A percentile compares a stretch with the other conserved stretches of the same genome.
These are phyloP conservation scores for Harringtonia lauricola DNA, from an alignment of 2,329 filamentous ascomycete genomes.

Conservation along the genomic window DNA sequence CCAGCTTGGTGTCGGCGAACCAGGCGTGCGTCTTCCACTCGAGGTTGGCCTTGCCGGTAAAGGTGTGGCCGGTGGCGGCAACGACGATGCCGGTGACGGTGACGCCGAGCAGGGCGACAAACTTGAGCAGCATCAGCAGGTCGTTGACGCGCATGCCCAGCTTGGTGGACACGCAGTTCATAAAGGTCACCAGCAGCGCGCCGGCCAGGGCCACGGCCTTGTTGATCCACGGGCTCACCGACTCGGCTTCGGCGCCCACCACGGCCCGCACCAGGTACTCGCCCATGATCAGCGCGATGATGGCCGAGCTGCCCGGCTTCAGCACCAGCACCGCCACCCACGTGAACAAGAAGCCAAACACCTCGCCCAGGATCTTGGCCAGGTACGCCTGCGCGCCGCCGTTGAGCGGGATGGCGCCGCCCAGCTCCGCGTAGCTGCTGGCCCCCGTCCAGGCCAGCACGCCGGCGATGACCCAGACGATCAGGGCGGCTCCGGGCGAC, in stretches of 20 bases:
- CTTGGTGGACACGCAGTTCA: slow-evolving; percentile 88
- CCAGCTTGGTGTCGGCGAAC: slow-evolving; percentile 76
- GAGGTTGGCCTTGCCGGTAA: slow-evolving; percentile 59
- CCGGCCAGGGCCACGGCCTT: slow-evolving; percentile 76
- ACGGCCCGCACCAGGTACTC: slow-evolving; percentile 89
- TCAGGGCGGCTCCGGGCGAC: slow-evolving; percentile 44
- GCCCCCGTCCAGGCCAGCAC: slow-evolving; percentile 54
- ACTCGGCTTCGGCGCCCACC: slow-evolving; percentile 75
- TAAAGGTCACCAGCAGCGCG: slow-evolving; percentile 62
- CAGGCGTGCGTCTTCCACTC: slow-evolving; percentile 84
- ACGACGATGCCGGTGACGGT: slow-evolving; percentile 84
- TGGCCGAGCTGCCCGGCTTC: slow-evolving; percentile 87
- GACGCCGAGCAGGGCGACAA: slow-evolving; percentile 76
- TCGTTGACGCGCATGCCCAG: slow-evolving; percentile 82
- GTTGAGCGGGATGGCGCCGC: slow-evolving; percentile 90
- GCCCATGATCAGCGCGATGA: slow-evolving; percentile 95
- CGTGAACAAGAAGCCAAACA: slow-evolving; percentile 87
- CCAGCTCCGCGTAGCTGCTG: slow-evolving; percentile 68
- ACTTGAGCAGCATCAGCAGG: slow-evolving; percentile 94
- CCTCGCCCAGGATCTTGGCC: slow-evolving; percentile 90
- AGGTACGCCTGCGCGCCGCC: slow-evolving; percentile 91
- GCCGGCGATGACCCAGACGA: slow-evolving; percentile 51
- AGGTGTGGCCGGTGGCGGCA: slow-evolving; percentile 72
- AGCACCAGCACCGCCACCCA: slow-evolving; percentile 93
- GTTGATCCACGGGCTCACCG: slow-evolving; percentile 76